Evolutionary conservation across 2,329 filamentous ascomycete genomes (phyloP).

Genomic region (Gaeumannomyces tritici): DNA sequence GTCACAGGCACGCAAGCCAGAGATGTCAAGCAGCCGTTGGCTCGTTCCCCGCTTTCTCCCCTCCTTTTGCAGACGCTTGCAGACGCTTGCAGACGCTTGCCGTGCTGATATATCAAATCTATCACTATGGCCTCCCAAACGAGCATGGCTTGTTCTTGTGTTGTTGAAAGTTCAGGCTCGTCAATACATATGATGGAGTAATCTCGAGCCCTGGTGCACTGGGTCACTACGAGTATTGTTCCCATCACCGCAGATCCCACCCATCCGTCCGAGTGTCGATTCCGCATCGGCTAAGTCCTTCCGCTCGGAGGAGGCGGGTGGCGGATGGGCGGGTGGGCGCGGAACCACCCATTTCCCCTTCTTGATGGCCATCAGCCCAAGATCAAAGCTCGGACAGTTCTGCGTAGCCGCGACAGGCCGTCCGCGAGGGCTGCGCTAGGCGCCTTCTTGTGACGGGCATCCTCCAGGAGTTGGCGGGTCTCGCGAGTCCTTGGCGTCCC

Average conservation of each 20-base stretch:
- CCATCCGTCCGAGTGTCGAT: neutral
- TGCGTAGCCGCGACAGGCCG: no score
- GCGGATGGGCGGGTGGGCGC: no score
- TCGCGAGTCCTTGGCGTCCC: no score
- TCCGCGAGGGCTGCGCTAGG: no score
- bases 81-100: neutral
- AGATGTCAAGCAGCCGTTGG: neutral
- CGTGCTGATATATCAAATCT: neutral
- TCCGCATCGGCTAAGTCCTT: neutral
- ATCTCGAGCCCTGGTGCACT: no score
- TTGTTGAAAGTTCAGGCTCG: neutral
- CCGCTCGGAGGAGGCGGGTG: no score
- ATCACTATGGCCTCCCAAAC: neutral
- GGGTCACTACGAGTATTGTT: neutral
- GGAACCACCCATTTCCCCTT: no score
- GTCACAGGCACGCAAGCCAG: neutral
- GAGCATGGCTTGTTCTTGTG: neutral
- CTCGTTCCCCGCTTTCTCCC: neutral
- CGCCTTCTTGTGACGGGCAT: no score
- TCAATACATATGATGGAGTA: no score
- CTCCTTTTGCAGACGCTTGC: neutral
- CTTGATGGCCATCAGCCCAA: neutral
- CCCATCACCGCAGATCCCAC: neutral
- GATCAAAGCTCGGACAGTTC: no score
- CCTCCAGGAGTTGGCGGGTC: no score